These are phyloP conservation scores for Erythrobasidium hasegawianum DNA, from an alignment of 1,284 basidiomycete species.

Conservation along the genomic window DNA sequence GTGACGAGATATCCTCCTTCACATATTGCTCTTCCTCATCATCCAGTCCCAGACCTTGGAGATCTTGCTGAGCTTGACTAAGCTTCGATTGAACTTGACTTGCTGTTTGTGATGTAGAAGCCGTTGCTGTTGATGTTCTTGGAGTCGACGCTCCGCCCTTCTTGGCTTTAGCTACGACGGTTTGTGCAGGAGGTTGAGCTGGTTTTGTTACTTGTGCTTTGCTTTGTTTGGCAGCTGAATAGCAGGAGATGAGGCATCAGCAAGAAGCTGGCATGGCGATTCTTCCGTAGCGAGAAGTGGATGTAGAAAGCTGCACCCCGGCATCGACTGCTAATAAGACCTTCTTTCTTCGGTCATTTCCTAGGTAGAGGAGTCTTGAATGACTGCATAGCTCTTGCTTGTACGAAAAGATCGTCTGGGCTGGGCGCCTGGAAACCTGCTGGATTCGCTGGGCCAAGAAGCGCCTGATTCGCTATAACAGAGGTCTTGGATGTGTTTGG, in stretches of 20 bases:
- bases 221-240: too few relatives aligned
- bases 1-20: constrained; percentile 47
- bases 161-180: constrained; percentile 63
- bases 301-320: neutral
- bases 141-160: constrained; percentile 45
- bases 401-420: neutral
- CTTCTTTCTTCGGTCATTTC: neutral
- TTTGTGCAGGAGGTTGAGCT: constrained; percentile 47
- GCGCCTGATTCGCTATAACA: too few relatives aligned
- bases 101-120: constrained; percentile 55
- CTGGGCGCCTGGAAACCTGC: neutral
- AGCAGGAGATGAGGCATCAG: neutral
- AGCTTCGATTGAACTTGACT: constrained; percentile 49
- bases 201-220: too few relatives aligned
- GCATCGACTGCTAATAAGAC: neutral
- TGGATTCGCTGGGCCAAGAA: too few relatives aligned
- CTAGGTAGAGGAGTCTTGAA: neutral
- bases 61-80: constrained; percentile 56
- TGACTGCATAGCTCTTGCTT: neutral
- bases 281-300: neutral
- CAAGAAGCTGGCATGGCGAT: too few relatives aligned
- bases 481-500: too few relatives aligned
- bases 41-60: constrained; percentile 52
- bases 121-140: constrained; percentile 48
- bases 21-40: constrained; percentile 54